These are phyloP conservation scores for Dioscorea zingiberensis DNA, from an alignment of 106 monocot genomes.

Conservation along the genomic window DNA sequence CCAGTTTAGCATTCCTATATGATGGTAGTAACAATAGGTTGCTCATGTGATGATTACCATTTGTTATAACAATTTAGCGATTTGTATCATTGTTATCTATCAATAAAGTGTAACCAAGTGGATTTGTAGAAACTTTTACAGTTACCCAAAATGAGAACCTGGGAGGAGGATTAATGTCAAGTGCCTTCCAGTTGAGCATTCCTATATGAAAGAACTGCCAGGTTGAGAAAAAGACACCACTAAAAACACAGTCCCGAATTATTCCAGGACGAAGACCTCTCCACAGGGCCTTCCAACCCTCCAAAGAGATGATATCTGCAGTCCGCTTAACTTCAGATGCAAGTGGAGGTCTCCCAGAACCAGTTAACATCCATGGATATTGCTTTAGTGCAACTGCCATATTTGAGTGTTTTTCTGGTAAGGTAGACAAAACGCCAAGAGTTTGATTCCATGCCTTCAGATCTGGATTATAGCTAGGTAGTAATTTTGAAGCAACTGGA, in stretches of 20 bases:
- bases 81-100: too few species aligned
- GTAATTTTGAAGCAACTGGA: slow-evolving; percentile 45
- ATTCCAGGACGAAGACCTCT: slow-evolving; percentile 81
- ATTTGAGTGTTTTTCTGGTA: slow-evolving; percentile 40
- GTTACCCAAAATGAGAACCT: slow-evolving; percentile 33
- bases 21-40: too few species aligned
- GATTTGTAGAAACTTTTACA: not conserved
- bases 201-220: slow-evolving; percentile 91
- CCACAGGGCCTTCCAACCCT: slow-evolving; percentile 77
- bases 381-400: slow-evolving; percentile 49
- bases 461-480: slow-evolving; percentile 58
- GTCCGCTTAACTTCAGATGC: slow-evolving; percentile 69
- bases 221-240: slow-evolving; percentile 84
- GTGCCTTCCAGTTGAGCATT: slow-evolving; percentile 87
- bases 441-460: slow-evolving; percentile 49
- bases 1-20: too few species aligned
- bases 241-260: slow-evolving; percentile 73
- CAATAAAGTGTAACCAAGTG: not conserved
- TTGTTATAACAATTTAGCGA: too few species aligned
- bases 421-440: slow-evolving; percentile 47
- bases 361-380: slow-evolving; percentile 95
- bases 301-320: slow-evolving; percentile 49
- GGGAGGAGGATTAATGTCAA: slow-evolving; percentile 65
- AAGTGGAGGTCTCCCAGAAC: slow-evolving; percentile 81
- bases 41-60: too few species aligned